Percentiles rank a stretch among this genome's conserved stretches.
phyloP scores from a whole-genome alignment of 805 yeast genomes.

The Saturnispora zaruensis region DNA sequence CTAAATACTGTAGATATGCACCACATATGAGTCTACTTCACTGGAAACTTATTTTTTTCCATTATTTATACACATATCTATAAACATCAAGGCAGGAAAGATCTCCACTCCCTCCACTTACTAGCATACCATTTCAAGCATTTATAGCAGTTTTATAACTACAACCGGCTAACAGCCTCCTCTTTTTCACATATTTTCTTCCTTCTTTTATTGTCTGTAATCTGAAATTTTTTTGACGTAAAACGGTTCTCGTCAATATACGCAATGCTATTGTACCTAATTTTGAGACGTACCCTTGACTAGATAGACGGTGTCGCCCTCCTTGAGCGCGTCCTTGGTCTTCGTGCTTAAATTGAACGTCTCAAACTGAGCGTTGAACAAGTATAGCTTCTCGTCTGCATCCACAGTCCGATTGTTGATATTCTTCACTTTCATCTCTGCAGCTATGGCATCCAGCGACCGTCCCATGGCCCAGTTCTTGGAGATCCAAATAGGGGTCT shows the following conservation, averaged over 20 bases:
- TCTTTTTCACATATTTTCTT: not conserved
- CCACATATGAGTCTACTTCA: not conserved
- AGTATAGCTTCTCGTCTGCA: not conserved
- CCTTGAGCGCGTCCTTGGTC: conserved; percentile 32
- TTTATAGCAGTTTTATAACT: not conserved
- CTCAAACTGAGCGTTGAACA: conserved; percentile 7
- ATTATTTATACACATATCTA: not conserved
- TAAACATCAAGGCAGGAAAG: not conserved
- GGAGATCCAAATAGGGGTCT: conserved; percentile 36
- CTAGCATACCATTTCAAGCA: not conserved
- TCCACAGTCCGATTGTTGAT: conserved; percentile 32
- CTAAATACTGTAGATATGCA: not conserved
- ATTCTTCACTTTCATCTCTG: conserved; percentile 38
- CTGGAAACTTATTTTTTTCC: not conserved
- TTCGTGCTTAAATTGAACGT: conserved; percentile 27
- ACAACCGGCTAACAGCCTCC: not conserved
- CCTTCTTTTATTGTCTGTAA: not conserved
- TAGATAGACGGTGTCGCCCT: conserved; percentile 44
- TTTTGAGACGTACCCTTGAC: conserved; percentile 35
- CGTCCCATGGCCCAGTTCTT: conserved; percentile 54
- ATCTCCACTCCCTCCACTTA: not conserved
- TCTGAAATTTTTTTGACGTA: not conserved
- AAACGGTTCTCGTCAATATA: not conserved
- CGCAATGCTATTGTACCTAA: not conserved
- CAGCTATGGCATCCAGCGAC: conserved; percentile 45